A percentile compares a stretch with the other conserved stretches of the same genome.
These are phyloP conservation scores for Saturnispora ahearnii DNA, from an alignment of 805 yeast species.

Conservation along the genomic window DNA sequence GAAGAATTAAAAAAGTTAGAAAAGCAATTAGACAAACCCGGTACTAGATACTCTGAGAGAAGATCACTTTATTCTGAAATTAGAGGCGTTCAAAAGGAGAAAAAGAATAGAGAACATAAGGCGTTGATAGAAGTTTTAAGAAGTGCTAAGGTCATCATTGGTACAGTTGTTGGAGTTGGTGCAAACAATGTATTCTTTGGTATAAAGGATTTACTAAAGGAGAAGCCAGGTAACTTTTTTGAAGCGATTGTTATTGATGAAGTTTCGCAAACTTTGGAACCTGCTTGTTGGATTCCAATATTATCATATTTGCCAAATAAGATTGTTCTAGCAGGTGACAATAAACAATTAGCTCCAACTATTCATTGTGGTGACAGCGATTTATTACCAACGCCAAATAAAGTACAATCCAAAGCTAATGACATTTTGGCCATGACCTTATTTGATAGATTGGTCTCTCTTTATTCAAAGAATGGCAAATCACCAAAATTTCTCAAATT, in stretches of 20 bases:
- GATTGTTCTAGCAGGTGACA: slow-evolving; percentile 85
- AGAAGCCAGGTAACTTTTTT: slow-evolving; percentile 32
- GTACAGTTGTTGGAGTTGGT: slow-evolving; percentile 42
- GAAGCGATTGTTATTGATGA: slow-evolving; percentile 88
- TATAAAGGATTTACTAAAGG: slow-evolving; percentile 5
- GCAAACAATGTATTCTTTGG: slow-evolving; percentile 7
- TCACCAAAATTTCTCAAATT: slow-evolving; percentile 36
- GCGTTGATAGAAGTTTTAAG: slow-evolving; percentile 49
- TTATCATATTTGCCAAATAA: slow-evolving; percentile 52
- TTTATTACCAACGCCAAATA: slow-evolving; percentile 23
- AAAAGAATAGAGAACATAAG: slow-evolving; percentile 55
- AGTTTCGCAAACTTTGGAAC: slow-evolving; percentile 88
- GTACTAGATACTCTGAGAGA: slow-evolving; percentile 47
- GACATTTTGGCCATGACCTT: slow-evolving; percentile 52
- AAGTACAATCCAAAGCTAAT: slow-evolving; percentile 29
- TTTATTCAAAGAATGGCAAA: slow-evolving; percentile 34
- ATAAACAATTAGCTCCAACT: slow-evolving; percentile 87
- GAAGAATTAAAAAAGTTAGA: slow-evolving; percentile 10
- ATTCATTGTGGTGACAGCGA: slow-evolving; percentile 36
- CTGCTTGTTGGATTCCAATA: slow-evolving; percentile 94
- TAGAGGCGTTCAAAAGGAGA: slow-evolving; percentile 60
- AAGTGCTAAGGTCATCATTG: slow-evolving; percentile 58
- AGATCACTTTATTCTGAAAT: slow-evolving; percentile 60
- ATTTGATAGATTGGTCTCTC: slow-evolving; percentile 65
- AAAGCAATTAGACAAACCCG: slow-evolving; percentile 44